Conservation (phyloP, 192 early-diverging fungal genomes). For the Geranomyces michiganensis region DNA sequence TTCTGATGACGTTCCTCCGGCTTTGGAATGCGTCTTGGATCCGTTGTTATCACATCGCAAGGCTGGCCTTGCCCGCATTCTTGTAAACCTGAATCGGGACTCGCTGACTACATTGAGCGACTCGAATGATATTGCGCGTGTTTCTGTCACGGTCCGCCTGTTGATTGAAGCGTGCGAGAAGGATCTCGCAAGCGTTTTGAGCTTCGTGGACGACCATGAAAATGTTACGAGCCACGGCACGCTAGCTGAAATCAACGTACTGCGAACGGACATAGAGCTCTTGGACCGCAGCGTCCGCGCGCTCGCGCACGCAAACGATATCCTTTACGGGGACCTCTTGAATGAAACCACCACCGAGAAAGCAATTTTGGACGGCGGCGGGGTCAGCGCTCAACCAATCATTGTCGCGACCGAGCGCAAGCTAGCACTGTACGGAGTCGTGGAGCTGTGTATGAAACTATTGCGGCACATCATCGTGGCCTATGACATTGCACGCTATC, state of each 20-base stretch:
- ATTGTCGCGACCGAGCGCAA: too few species aligned
- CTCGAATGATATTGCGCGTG: not conserved
- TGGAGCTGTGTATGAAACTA: not conserved
- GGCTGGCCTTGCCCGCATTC: not conserved
- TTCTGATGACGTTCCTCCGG: not conserved
- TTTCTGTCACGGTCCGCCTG: not conserved
- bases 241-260: not conserved
- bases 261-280: not conserved
- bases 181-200: not conserved
- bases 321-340: too few species aligned
- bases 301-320: too few species aligned
- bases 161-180: not conserved
- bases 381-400: too few species aligned
- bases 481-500: not conserved
- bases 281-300: not conserved
- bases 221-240: slow-evolving; percentile 13
- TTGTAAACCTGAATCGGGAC: not conserved
- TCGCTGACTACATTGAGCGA: not conserved
- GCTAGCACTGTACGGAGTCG: too few species aligned
- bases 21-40: not conserved
- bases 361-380: too few species aligned
- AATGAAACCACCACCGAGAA: too few species aligned
- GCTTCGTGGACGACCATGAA: slow-evolving; percentile 16
- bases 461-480: not conserved
- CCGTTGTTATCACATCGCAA: not conserved